phyloP scores from a whole-genome alignment of 1,139 yeast species.

The Protomyces macrosporus region DNA sequence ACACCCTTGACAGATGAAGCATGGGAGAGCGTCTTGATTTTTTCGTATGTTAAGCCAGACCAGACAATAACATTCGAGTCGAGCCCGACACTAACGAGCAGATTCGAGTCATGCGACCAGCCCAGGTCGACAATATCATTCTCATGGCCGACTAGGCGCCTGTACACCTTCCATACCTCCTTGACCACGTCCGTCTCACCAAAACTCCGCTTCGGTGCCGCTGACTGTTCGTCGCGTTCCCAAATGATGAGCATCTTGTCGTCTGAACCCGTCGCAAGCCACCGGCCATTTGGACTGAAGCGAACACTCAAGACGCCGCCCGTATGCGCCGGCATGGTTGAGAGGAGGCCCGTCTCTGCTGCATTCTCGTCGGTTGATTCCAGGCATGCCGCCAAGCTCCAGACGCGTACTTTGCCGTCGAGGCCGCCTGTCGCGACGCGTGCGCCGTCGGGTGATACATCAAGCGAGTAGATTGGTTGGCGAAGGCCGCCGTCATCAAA shows the following conservation, averaged over 20 bases:
- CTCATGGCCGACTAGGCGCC: slow-evolving; percentile 89
- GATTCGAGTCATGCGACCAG: slow-evolving; percentile 93
- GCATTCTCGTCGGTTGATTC: slow-evolving; percentile 32
- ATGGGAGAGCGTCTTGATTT: slow-evolving; percentile 80
- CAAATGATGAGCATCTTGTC: slow-evolving; percentile 86
- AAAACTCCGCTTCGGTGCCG: slow-evolving; percentile 15
- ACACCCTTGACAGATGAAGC: slow-evolving; percentile 95
- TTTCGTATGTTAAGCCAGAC: slow-evolving; percentile 89
- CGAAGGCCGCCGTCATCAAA: slow-evolving; percentile 17
- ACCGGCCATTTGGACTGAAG: slow-evolving; percentile 86
- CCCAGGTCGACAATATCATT: slow-evolving; percentile 96
- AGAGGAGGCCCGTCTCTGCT: slow-evolving; percentile 53
- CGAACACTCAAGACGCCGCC: slow-evolving; percentile 93
- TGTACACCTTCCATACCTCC: slow-evolving; percentile 35
- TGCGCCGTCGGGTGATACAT: slow-evolving; percentile 73
- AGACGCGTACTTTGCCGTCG: slow-evolving; percentile 86
- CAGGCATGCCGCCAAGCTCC: slow-evolving; percentile 66
- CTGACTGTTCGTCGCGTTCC: slow-evolving; percentile 71
- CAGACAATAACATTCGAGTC: slow-evolving; percentile 89
- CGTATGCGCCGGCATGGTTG: slow-evolving; percentile 73
- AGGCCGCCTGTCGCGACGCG: slow-evolving; percentile 86
- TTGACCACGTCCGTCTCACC: slow-evolving; percentile 23
- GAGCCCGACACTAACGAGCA: slow-evolving; percentile 86
- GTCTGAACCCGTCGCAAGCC: slow-evolving; percentile 90
- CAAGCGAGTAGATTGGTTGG: slow-evolving; percentile 58